Conservation (phyloP, 2,329 filamentous ascomycete species). For the Hypoxylon sp. region DNA sequence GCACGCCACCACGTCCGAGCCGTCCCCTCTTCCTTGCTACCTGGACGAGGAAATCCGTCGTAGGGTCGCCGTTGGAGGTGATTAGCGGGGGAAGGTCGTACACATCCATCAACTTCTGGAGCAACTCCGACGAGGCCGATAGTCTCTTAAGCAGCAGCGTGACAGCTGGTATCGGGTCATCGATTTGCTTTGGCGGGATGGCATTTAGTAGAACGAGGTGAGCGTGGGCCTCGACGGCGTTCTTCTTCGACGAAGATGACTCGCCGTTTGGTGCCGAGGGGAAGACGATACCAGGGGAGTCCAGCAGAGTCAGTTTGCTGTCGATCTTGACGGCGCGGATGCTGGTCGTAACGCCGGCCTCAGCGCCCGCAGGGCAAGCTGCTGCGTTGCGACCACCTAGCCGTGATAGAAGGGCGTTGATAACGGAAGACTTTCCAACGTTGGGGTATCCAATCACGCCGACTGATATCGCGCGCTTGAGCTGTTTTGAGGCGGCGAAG, state of each 20-base stretch:
- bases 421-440: constrained; percentile 95
- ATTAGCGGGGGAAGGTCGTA: constrained; percentile 89
- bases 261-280: constrained; percentile 69
- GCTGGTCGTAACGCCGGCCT: constrained; percentile 91
- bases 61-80: constrained; percentile 78
- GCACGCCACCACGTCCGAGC: constrained; percentile 88
- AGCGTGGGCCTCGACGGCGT: constrained; percentile 80
- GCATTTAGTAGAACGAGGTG: constrained; percentile 91
- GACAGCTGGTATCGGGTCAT: constrained; percentile 91
- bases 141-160: constrained; percentile 86
- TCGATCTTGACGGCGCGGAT: constrained; percentile 94
- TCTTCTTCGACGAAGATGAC: constrained; percentile 60
- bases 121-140: constrained; percentile 78
- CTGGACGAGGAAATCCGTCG: constrained; percentile 93
- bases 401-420: constrained; percentile 89
- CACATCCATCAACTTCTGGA: constrained; percentile 83
- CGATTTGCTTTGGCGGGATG: constrained; percentile 92
- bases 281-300: constrained; percentile 96
- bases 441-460: constrained; percentile 97
- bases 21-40: constrained; percentile 94
- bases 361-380: constrained; percentile 89
- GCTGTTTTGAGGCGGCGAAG: constrained; percentile 84
- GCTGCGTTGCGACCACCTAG: constrained; percentile 76
- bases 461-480: constrained; percentile 91
- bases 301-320: constrained; percentile 92